phyloP scores from a whole-genome alignment of 495 filamentous ascomycete genomes.

The Aspergillus baeticus region DNA sequence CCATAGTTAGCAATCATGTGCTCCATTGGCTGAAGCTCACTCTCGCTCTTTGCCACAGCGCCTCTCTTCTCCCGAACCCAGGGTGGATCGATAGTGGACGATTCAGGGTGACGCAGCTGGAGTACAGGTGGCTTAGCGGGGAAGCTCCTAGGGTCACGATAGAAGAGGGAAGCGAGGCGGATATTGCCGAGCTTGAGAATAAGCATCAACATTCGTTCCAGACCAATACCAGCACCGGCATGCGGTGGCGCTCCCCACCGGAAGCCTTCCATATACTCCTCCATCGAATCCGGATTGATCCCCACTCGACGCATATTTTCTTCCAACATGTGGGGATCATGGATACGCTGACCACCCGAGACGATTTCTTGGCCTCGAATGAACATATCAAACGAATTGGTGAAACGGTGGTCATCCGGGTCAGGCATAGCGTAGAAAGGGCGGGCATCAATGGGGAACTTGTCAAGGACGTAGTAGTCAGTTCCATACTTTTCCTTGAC shows the following conservation, averaged over 20 bases:
- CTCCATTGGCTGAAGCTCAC: slow-evolving; percentile 68
- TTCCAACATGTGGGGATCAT: slow-evolving; percentile 71
- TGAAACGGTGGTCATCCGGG: slow-evolving; percentile 64
- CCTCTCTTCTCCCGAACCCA: slow-evolving; percentile 49
- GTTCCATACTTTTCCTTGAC: slow-evolving; percentile 83
- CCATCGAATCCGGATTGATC: slow-evolving; percentile 72
- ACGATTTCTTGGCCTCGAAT: slow-evolving; percentile 92
- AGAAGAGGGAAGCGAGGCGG: slow-evolving; percentile 78
- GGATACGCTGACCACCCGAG: slow-evolving; percentile 88
- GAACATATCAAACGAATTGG: slow-evolving; percentile 96
- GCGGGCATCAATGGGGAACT: slow-evolving; percentile 78
- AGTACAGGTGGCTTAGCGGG: slow-evolving; percentile 55
- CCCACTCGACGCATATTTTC: slow-evolving; percentile 73
- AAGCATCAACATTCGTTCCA: slow-evolving; percentile 85
- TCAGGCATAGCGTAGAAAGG: slow-evolving; percentile 97
- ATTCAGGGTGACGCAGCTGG: slow-evolving; percentile 72
- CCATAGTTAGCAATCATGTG: slow-evolving; percentile 87
- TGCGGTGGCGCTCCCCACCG: slow-evolving; percentile 86
- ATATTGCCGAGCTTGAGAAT: slow-evolving; percentile 85
- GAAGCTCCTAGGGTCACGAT: slow-evolving; percentile 78
- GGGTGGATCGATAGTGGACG: slow-evolving; percentile 66
- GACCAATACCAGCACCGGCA: slow-evolving; percentile 84
- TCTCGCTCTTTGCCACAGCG: slow-evolving; percentile 37
- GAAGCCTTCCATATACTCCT: slow-evolving; percentile 88
- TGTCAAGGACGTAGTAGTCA: slow-evolving; percentile 94